Evolutionary conservation across 2,329 filamentous ascomycete genomes (phyloP), one percentile per base, ranked within the genome.

Genomic region (Coleophoma crateriformis): DNA sequence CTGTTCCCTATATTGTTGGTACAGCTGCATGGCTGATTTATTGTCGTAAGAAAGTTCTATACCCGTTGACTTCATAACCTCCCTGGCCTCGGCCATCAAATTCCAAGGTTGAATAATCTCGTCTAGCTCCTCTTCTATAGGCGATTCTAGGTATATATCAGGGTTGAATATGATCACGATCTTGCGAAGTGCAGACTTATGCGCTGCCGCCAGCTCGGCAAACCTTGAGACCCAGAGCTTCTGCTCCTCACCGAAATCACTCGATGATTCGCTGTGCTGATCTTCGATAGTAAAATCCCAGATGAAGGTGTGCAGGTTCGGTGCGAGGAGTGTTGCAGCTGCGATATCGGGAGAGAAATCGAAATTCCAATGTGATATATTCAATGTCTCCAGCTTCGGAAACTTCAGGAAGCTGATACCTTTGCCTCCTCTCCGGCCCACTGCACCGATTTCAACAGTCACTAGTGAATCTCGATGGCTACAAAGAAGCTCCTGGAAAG

Each of bases 111-210:
- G 15, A 32, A 44, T 22, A 22, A 7, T 15, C 6, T 15, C 42
- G 15, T 12, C 17, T 12, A 49, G 20, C 20, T 40, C 10, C 27
- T 45, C 34, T 20, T 27, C 40, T n/a, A 34, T 46, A 5, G 22
- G 7, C 4, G 13, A 12, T n/a, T n/a, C 27, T 2, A 12, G 22
- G 12, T 14, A 47, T 13, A 4, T 7, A 44, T 50, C 45, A 11
- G 49, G 49, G 17, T 27, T 42, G 42, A 50, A 50, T 8, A 47
- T n/a, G 19, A 50, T 50, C 14, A 47, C 45, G 10, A 50, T 47
- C 22, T 43, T 50, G 13, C 34, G 42, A 15, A 50, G 22, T 34
- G 27, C 19, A 19, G 33, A 33, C 33, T 47, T 33, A 17, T 20
- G 33, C 32, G 19, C 49, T 38, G 32, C 37, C 17, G 49, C 45